Evolutionary conservation across 371 early-diverging fungal species (phyloP).

Genomic region (Rhizomucor miehei): DNA sequence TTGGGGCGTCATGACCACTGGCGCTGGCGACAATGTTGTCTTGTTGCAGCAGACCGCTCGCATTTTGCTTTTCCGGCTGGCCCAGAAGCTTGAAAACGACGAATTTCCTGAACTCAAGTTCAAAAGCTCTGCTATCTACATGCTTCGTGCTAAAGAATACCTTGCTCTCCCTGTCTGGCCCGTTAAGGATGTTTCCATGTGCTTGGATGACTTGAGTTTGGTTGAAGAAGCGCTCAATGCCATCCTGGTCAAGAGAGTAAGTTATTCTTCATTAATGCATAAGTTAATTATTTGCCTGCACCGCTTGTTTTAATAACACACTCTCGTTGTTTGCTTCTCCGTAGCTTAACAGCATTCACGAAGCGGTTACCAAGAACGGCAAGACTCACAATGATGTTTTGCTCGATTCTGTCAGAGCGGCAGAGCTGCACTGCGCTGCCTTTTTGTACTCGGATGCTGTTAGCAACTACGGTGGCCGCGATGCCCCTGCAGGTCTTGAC

Average conservation of each 20-base stretch:
- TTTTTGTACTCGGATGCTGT: slow-evolving; percentile 28
- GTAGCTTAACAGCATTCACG: slow-evolving; percentile 29
- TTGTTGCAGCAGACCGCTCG: slow-evolving; percentile 60
- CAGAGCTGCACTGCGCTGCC: slow-evolving; percentile 37
- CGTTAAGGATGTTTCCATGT: slow-evolving; percentile 16
- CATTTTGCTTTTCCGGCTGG: slow-evolving; percentile 22
- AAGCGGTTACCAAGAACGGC: slow-evolving; percentile 15
- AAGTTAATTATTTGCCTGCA: neutral
- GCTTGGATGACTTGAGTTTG: slow-evolving; percentile 23
- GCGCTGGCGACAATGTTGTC: slow-evolving; percentile 72
- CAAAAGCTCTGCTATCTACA: slow-evolving; percentile 33
- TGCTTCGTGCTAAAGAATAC: slow-evolving; percentile 28
- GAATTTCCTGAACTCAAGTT: slow-evolving; percentile 28
- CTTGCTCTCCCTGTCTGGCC: slow-evolving; percentile 23
- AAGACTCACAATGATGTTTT: slow-evolving; percentile 22
- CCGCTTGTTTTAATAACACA: neutral
- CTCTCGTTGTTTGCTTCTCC: too few relatives aligned
- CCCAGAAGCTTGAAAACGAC: slow-evolving; percentile 23
- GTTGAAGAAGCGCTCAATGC: slow-evolving; percentile 29
- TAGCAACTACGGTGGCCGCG: slow-evolving; percentile 25
- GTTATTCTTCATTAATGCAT: neutral
- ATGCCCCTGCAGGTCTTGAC: slow-evolving; percentile 22
- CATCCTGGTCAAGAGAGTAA: slow-evolving; percentile 37
- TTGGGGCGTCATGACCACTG: slow-evolving; percentile 70
- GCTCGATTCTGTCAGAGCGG: slow-evolving; percentile 32